Base-by-base conservation (phyloP, 768 basidiomycete species). In the Leccinum disarticulatum region DNA sequence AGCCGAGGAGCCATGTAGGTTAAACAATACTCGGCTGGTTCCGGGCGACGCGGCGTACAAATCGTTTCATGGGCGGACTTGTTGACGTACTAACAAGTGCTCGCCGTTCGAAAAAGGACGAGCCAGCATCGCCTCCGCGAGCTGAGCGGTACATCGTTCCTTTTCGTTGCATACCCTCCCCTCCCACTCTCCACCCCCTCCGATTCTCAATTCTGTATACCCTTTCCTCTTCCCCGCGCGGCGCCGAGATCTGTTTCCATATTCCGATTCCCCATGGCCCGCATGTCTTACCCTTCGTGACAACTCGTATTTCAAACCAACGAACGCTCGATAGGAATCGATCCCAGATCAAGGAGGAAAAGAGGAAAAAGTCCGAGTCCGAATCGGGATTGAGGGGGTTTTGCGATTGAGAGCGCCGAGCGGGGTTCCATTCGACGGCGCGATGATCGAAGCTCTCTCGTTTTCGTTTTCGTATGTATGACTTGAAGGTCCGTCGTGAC, bases 371-470 rank as follows among this genome's bases (percentile, higher is more conserved):
- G 19, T 9, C 10, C 7, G 31, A 27, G 19, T 55, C 57, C 30
- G 19, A 31, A 31, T 57, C 38, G 3, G 57, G 41, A 2, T 22
- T 58, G 58, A 59, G 58, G 58, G 56, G 1, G 61, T 61, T 61
- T 57, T 63, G 61, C 61, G 61, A 56, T 56, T 56, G 60, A 61
- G 17, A 31, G 36, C 7, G 33, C 14, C 27, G 27, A 53, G 52
- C 52, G 52, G 52, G 9, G 38, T 50, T 48, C 31, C 22, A 22
- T 33, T 38, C 4, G 43, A 35, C 27, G 22, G 48, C 43, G 43
- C 48, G 22, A 30, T 46, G 31, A 28, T 28, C 49, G 36, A 35
- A 57, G 57, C 17, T 13, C 11, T n/a, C 11, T n/a, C 25, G 19
- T 8, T 41, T 30, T 17, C 27, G 36, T 14, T 17, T 31, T 30